Percentiles rank a stretch among this genome's conserved stretches.
phyloP scores from a whole-genome alignment of 805 yeast species.

The Maudiozyma barnettii region DNA sequence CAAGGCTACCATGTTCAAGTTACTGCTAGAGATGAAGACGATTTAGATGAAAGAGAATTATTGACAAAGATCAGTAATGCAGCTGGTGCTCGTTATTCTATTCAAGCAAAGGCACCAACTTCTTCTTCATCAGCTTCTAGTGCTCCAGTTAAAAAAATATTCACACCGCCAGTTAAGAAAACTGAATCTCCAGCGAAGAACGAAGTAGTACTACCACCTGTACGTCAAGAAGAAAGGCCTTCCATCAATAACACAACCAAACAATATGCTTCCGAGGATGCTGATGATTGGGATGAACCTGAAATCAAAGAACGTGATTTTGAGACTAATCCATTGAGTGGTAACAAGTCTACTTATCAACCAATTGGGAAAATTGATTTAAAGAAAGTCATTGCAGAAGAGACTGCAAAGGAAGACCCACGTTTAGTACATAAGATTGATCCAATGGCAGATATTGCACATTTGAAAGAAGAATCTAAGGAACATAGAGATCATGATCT shows the following conservation, averaged over 20 bases:
- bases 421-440: conserved; percentile 26
- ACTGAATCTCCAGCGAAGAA: conserved; percentile 5
- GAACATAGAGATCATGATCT: conserved; percentile 30
- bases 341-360: conserved; percentile 42
- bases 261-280: conserved; percentile 5
- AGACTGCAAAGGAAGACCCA: conserved; percentile 36
- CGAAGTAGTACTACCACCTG: conserved; percentile 6
- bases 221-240: conserved; percentile 10
- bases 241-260: neutral
- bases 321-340: conserved; percentile 36
- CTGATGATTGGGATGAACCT: conserved; percentile 39
- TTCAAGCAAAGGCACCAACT: conserved; percentile 33
- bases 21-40: conserved; percentile 92
- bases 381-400: conserved; percentile 35
- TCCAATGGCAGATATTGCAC: conserved; percentile 28
- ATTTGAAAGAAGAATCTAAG: conserved; percentile 29
- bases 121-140: conserved; percentile 24
- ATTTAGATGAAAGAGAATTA: conserved; percentile 70
- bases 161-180: conserved; percentile 10
- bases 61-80: conserved; percentile 74
- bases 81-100: conserved; percentile 90
- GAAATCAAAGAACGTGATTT: conserved; percentile 41
- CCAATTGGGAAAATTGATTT: conserved; percentile 55
- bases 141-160: conserved; percentile 13
- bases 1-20: conserved; percentile 90